A percentile compares a stretch with the other conserved stretches of the same genome.
Evolutionary conservation across 441 rosid species (phyloP).

Genomic region (Arabidopsis hybrid): DNA sequence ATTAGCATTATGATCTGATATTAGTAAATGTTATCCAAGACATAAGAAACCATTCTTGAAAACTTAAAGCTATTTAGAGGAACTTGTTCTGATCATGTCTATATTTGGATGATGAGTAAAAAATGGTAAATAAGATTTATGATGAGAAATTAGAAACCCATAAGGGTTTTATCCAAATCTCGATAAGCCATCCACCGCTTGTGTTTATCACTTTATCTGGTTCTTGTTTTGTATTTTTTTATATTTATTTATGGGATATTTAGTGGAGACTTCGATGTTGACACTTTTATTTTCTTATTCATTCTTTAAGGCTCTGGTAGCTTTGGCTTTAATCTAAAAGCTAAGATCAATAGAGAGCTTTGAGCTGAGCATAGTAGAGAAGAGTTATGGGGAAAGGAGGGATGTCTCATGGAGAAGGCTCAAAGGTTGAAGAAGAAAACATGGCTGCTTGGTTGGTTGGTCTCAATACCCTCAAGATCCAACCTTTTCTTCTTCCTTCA

Average conservation of each 20-base stretch:
- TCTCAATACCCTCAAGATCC: constrained; percentile 87
- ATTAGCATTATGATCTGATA: constrained; percentile 7
- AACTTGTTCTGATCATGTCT: background rate
- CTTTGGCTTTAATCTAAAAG: constrained; percentile 24
- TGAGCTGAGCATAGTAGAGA: constrained; percentile 18
- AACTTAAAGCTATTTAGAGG: background rate
- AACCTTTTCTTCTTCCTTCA: constrained; percentile 80
- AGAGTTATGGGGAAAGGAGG: constrained; percentile 72
- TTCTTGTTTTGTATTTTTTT: constrained; percentile 16
- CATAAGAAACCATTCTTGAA: background rate
- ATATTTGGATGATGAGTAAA: background rate
- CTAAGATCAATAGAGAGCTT: constrained; percentile 24
- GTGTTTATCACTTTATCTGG: constrained; percentile 17
- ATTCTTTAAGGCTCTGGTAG: constrained; percentile 14
- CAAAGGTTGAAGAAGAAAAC: constrained; percentile 63
- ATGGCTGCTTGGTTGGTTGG: constrained; percentile 95
- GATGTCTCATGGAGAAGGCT: constrained; percentile 59
- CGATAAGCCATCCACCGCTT: constrained; percentile 26
- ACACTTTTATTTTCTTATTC: constrained; percentile 14
- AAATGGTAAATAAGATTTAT: background rate
- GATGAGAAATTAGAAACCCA: constrained; percentile 13
- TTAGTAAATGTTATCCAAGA: background rate
- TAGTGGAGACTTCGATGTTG: constrained; percentile 33
- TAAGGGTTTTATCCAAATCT: constrained; percentile 28
- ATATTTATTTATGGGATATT: constrained; percentile 2